Conservation (phyloP, 2,329 filamentous ascomycete genomes). For the Hypoxylon sp. region DNA sequence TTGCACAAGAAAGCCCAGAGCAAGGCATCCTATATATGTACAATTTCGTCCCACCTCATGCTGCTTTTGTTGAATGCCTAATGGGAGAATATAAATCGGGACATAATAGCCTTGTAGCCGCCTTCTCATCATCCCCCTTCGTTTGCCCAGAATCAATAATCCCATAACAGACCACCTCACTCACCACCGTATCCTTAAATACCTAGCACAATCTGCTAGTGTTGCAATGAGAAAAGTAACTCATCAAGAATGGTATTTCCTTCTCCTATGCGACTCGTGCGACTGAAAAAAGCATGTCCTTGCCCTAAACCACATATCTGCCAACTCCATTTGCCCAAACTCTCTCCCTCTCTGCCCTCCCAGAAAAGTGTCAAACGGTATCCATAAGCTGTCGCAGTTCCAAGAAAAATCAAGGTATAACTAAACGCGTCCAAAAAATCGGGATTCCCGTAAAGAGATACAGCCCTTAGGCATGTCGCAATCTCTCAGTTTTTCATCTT, state of each 20-base stretch:
- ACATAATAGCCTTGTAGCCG: slow-evolving; percentile 15
- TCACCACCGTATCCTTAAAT: slow-evolving; percentile 5
- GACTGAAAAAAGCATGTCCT: slow-evolving; percentile 30
- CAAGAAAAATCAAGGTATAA: slow-evolving; percentile 43
- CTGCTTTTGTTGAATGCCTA: slow-evolving; percentile 22
- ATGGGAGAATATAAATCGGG: slow-evolving; percentile 14
- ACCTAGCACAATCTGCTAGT: slow-evolving; percentile 26
- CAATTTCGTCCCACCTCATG: slow-evolving; percentile 13
- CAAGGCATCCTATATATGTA: slow-evolving; percentile 26
- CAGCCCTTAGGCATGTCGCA: slow-evolving; percentile 34
- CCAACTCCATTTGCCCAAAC: slow-evolving; percentile 48
- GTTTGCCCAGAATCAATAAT: slow-evolving; percentile 9
- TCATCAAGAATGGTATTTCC: slow-evolving; percentile 44
- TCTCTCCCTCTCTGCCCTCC: slow-evolving; percentile 33
- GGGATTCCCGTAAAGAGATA: slow-evolving; percentile 2
- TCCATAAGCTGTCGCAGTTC: slow-evolving; percentile 48
- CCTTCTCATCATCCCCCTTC: slow-evolving; percentile 4
- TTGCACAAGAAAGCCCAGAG: slow-evolving; percentile 18
- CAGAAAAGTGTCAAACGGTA: slow-evolving; percentile 49
- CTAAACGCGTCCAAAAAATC: slow-evolving; percentile 34
- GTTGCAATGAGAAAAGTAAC: slow-evolving; percentile 14
- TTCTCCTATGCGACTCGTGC: slow-evolving; percentile 28
- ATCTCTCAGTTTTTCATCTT: slow-evolving; percentile 22
- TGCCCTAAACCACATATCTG: slow-evolving; percentile 39
- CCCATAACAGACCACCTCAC: slow-evolving; percentile 4